Evolutionary conservation across 176 grass and related monocot species (phyloP).

Genomic region (Eleusine indica): DNA sequence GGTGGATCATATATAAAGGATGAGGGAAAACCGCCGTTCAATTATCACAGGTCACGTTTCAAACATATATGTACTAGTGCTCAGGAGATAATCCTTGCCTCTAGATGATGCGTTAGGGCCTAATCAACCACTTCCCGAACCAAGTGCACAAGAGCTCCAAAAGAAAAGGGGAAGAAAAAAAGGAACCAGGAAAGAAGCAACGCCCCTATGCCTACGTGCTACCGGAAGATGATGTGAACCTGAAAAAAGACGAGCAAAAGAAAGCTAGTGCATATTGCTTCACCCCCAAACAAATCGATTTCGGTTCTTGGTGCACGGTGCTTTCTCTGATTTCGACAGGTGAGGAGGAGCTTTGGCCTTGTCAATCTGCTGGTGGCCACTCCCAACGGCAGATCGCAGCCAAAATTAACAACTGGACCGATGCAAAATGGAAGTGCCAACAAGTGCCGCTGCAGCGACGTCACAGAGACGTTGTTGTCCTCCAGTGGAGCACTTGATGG

Average conservation of each 20-base stretch:
- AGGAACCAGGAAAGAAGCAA: slow-evolving; percentile 13
- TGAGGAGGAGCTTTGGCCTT: not conserved
- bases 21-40: not conserved
- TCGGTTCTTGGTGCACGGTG: slow-evolving; percentile 41
- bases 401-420: slow-evolving; percentile 6
- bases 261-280: slow-evolving; percentile 46
- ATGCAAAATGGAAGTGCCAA: slow-evolving; percentile 11
- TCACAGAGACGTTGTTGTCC: slow-evolving; percentile 21
- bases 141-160: slow-evolving; percentile 2
- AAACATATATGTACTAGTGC: not conserved
- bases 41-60: slow-evolving; percentile 22
- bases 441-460: slow-evolving; percentile 11
- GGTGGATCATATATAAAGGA: slow-evolving; percentile 10
- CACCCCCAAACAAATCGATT: slow-evolving; percentile 53
- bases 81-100: slow-evolving; percentile 4
- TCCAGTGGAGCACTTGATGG: slow-evolving; percentile 33
- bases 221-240: slow-evolving; percentile 49
- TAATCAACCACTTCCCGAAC: slow-evolving; percentile 27
- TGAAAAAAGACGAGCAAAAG: slow-evolving; percentile 18
- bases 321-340: slow-evolving; percentile 45
- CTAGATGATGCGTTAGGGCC: slow-evolving; percentile 6
- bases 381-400: slow-evolving; percentile 35
- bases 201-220: slow-evolving; percentile 39
- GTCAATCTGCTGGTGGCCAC: slow-evolving; percentile 32
- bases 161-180: not conserved